phyloP scores from a whole-genome alignment of 2,329 filamentous ascomycete species.

The Stylonectria norvegica region DNA sequence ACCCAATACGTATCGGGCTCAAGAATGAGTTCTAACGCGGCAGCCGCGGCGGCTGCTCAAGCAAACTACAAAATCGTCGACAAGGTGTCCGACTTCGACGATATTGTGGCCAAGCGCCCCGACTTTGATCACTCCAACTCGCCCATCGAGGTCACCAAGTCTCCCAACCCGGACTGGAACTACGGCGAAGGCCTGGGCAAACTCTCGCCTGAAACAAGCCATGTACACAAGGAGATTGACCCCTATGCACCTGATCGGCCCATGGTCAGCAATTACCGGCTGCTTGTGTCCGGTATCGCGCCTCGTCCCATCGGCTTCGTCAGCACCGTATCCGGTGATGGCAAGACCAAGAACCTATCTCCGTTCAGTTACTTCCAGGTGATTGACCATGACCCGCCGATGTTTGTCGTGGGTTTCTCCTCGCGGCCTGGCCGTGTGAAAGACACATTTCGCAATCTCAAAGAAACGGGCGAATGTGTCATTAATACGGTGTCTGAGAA shows the following conservation, averaged over 20 bases:
- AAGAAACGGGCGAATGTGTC: slow-evolving; percentile 66
- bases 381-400: slow-evolving; percentile 75
- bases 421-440: slow-evolving; percentile 54
- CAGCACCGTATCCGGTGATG: slow-evolving; percentile 54
- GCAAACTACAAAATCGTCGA: slow-evolving; percentile 22
- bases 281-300: slow-evolving; percentile 74
- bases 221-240: slow-evolving; percentile 68
- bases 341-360: slow-evolving; percentile 64
- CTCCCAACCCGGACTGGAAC: slow-evolving; percentile 47
- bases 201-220: background rate
- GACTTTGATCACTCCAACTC: slow-evolving; percentile 23
- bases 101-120: slow-evolving; percentile 21
- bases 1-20: background rate
- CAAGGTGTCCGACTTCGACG: slow-evolving; percentile 19
- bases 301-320: slow-evolving; percentile 71
- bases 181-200: slow-evolving; percentile 36
- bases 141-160: slow-evolving; percentile 26
- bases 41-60: slow-evolving; percentile 6
- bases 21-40: slow-evolving; percentile 14
- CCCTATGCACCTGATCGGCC: slow-evolving; percentile 69
- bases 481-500: slow-evolving; percentile 80
- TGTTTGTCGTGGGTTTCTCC: slow-evolving; percentile 61
- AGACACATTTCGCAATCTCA: slow-evolving; percentile 71
- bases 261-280: slow-evolving; percentile 74
- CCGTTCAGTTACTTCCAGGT: slow-evolving; percentile 81